These are phyloP conservation scores for Trichosphaerium sp. DNA, from an alignment of 78 protist genomes.

Conservation along the genomic window DNA sequence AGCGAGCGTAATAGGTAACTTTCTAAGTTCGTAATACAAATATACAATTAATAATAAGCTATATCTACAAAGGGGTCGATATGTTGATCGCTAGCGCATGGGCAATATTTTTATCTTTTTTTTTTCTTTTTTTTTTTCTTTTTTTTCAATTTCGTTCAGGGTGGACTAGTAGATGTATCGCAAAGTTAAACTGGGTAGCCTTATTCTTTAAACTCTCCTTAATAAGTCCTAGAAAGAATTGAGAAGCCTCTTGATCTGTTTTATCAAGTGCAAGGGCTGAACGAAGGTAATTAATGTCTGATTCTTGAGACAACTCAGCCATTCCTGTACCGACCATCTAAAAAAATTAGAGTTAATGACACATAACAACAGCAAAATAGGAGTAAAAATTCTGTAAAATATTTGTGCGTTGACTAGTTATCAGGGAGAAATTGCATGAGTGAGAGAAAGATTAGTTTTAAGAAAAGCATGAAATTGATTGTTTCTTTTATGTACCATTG, in stretches of 20 bases:
- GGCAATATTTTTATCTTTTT: no score
- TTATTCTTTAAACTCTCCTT: conserved; percentile 12
- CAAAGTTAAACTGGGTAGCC: conserved; percentile 41
- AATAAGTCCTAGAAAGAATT: conserved; percentile 35
- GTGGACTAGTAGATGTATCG: conserved; percentile 26
- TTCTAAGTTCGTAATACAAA: no score
- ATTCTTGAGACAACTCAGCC: conserved; percentile 67
- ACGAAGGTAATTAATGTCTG: conserved; percentile 61
- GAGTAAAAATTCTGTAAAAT: neutral
- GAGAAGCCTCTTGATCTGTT: conserved; percentile 55
- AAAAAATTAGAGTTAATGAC: neutral
- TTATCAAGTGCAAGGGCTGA: conserved; percentile 33
- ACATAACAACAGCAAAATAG: neutral
- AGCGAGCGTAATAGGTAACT: no score
- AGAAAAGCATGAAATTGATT: neutral
- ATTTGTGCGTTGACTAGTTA: neutral
- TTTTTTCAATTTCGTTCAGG: neutral
- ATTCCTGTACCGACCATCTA: conserved; percentile 85
- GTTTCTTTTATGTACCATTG: conserved; percentile 27
- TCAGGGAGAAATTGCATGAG: neutral
- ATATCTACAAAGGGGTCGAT: no score
- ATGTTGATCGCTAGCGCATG: no score
- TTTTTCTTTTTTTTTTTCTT: no score
- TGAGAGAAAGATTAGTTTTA: neutral
- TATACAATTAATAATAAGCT: no score